Conservation (phyloP, 495 filamentous ascomycete genomes). For the Talaromyces adpressus region DNA sequence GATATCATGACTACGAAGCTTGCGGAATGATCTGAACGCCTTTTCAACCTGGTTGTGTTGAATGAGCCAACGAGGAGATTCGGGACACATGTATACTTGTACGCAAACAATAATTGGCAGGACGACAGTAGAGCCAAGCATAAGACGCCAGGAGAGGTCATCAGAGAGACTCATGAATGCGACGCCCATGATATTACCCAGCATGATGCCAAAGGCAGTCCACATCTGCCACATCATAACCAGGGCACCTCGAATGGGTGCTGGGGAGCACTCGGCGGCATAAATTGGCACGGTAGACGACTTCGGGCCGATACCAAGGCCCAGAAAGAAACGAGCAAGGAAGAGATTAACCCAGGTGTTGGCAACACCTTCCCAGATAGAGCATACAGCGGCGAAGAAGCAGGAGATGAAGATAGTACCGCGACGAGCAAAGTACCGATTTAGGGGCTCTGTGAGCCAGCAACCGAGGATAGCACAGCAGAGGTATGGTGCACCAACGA, state of each 20-base stretch:
- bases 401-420: slow-evolving; percentile 53
- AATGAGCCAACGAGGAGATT: slow-evolving; percentile 63
- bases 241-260: slow-evolving; percentile 49
- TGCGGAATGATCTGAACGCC: slow-evolving; percentile 38
- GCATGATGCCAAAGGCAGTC: slow-evolving; percentile 75
- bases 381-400: slow-evolving; percentile 38
- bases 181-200: slow-evolving; percentile 67
- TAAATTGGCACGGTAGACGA: slow-evolving; percentile 53
- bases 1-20: slow-evolving; percentile 37
- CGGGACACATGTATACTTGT: slow-evolving; percentile 55
- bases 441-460: slow-evolving; percentile 51
- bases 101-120: slow-evolving; percentile 35
- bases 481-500: slow-evolving; percentile 41
- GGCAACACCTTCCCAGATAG: slow-evolving; percentile 41
- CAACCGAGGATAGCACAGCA: slow-evolving; percentile 39
- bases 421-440: slow-evolving; percentile 46
- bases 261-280: slow-evolving; percentile 50
- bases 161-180: slow-evolving; percentile 45
- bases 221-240: slow-evolving; percentile 59
- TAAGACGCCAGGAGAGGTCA: slow-evolving; percentile 38
- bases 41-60: slow-evolving; percentile 42
- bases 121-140: slow-evolving; percentile 41
- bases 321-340: slow-evolving; percentile 51
- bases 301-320: slow-evolving; percentile 55
- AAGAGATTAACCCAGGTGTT: slow-evolving; percentile 48